Evolutionary conservation across 78 protist genomes (phyloP), one percentile per base, ranked within the genome.

Genomic region (Chrysochromulina tobinii): DNA sequence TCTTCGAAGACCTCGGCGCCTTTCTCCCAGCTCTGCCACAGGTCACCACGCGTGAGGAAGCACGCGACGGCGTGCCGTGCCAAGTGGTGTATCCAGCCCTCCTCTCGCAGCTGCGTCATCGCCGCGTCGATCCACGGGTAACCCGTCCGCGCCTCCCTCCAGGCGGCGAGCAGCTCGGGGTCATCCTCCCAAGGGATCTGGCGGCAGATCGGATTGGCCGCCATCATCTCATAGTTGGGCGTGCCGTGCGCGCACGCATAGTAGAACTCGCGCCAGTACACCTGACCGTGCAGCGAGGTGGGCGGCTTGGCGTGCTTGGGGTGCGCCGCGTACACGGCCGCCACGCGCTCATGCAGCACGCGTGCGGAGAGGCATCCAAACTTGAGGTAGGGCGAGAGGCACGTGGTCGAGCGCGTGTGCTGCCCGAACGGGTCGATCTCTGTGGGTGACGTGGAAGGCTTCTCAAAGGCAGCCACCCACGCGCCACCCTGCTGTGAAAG

Each of bases 1-100:
- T 89, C 79, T 1, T 92, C 94, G 81, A 92, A 92, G 18, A 92
- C 94, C 12, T 1, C 23, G 12, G 61, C 87, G 67, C 94, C 94
- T 51, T 6, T 18, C 88, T 92, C 94, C 94, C 94, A 92, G 50
- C 84, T 50, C 21, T 27, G 17, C 81, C 64, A 93, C 61, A 93
- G 83, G 77, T 93, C 91, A 58, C 95, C 90, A 3, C 95, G 93
- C 38, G 95, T 94, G 61, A 94, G 61, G 90, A 94, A 94, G 69
- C 95, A 94, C 0, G 95, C 95, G n/a, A 94, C 95, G 6, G 83
- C 87, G 53, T 94, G 95, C 23, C 95, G 87, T 23, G 94, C 92
- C 38, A 94, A 68, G 55, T 91, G 93, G 68, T 94, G 95, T 54
- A 93, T 59, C 95, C 95, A 93, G 48, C 95, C 95, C 69, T 17